Conservation (phyloP, 2,329 filamentous ascomycete species). For the Sarocladiaceae sp. region DNA sequence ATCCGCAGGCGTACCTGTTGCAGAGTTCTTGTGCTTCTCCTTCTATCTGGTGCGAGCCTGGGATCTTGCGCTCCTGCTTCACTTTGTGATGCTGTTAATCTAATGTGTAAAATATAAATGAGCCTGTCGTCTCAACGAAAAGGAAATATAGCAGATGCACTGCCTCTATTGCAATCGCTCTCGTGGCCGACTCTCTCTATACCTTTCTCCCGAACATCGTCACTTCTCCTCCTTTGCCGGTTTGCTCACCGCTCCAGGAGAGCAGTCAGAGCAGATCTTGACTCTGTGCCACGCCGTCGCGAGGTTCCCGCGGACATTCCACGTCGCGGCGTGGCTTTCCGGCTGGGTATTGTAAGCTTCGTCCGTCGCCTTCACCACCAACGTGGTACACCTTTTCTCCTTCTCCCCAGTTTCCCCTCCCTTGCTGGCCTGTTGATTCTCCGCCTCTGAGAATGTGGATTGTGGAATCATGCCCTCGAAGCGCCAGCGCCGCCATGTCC, state of each 20-base stretch:
- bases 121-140: no score
- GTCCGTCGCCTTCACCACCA: conserved; percentile 61
- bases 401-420: conserved; percentile 12
- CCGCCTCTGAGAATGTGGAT: conserved; percentile 17
- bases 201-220: not conserved
- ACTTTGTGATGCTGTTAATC: no score
- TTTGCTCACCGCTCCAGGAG: conserved; percentile 7
- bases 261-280: conserved; percentile 28
- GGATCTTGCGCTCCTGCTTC: no score
- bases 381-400: conserved; percentile 35
- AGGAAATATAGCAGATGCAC: no score
- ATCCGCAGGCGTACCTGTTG: no score
- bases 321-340: conserved; percentile 52
- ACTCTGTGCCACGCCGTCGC: conserved; percentile 63
- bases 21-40: no score
- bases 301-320: conserved; percentile 58
- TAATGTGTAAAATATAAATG: no score
- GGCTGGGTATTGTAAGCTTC: conserved; percentile 62
- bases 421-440: not conserved
- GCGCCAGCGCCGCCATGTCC: conserved; percentile 62
- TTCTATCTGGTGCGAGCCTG: no score
- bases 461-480: conserved; percentile 42
- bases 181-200: no score
- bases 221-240: not conserved
- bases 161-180: no score